A percentile compares a stretch with the other conserved stretches of the same genome.
phyloP scores from a whole-genome alignment of 345 rosid genomes.

The Brassica cretica region DNA sequence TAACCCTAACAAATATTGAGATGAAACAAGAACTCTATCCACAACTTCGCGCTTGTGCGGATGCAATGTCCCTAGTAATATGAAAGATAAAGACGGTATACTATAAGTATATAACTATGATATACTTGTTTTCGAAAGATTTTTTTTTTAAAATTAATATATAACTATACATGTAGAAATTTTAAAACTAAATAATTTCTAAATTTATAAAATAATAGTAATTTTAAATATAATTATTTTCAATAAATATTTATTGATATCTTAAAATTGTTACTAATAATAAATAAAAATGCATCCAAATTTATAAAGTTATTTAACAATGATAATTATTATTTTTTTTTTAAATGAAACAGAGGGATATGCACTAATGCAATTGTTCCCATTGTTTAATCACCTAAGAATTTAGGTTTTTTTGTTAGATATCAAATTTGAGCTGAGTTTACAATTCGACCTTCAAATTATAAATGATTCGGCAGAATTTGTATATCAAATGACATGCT shows the following conservation, averaged over 20 bases:
- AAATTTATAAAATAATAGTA: too few relatives aligned
- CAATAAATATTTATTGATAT: neutral
- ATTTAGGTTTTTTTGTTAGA: neutral
- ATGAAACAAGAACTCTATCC: too few relatives aligned
- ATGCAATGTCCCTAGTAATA: neutral
- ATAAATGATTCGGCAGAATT: neutral
- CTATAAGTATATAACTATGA: neutral
- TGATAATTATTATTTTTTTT: too few relatives aligned
- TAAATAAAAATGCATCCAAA: neutral
- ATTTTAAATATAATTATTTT: neutral
- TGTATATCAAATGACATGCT: neutral
- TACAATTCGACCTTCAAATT: neutral
- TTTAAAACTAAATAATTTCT: too few relatives aligned
- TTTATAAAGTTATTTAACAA: too few relatives aligned
- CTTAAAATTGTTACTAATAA: neutral
- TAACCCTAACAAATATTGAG: too few relatives aligned
- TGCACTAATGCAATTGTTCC: neutral
- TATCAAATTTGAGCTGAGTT: neutral
- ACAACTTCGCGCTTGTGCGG: too few relatives aligned
- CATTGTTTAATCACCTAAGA: neutral
- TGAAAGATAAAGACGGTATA: neutral
- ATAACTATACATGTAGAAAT: too few relatives aligned
- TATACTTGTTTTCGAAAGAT: neutral
- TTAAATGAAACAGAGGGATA: neutral
- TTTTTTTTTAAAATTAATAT: too few relatives aligned